phyloP scores from a whole-genome alignment of 192 early-diverging fungal species.

The Chytriomyces confervae region DNA sequence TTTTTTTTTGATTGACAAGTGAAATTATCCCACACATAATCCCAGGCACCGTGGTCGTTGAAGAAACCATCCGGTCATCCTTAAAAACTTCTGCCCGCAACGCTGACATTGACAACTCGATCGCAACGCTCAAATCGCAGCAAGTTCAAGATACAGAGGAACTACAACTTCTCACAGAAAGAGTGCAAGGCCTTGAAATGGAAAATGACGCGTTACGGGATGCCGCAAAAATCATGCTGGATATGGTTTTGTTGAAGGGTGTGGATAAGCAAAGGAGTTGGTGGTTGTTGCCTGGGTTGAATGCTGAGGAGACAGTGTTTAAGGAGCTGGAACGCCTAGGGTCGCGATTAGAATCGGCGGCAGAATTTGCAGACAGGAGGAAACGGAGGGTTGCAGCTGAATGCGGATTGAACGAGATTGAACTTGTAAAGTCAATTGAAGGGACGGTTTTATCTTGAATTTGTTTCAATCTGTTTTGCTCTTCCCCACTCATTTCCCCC shows the following conservation, averaged over 20 bases:
- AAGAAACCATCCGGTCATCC: conserved; percentile 16
- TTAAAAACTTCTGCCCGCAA: conserved; percentile 6
- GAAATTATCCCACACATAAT: not conserved
- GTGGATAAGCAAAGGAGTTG: not conserved
- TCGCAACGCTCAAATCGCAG: conserved; percentile 19
- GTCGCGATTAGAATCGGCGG: too few relatives aligned
- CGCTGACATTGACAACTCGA: conserved; percentile 8
- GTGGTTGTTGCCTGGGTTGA: not conserved
- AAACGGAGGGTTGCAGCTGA: too few relatives aligned
- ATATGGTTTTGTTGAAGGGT: not conserved
- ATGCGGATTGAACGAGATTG: too few relatives aligned
- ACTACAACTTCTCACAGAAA: not conserved
- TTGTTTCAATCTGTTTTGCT: too few relatives aligned
- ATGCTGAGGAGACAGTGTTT: not conserved
- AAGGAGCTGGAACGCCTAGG: too few relatives aligned
- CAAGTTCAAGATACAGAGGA: not conserved
- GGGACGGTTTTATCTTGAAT: too few relatives aligned
- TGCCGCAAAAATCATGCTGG: not conserved
- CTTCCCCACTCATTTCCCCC: too few relatives aligned
- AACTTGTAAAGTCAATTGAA: too few relatives aligned
- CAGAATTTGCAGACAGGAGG: too few relatives aligned
- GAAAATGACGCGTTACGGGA: not conserved
- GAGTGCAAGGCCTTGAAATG: not conserved
- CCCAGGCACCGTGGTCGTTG: not conserved
- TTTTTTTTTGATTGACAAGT: not conserved